Conservation (phyloP, 179 eudicot species). For the Pouteria campechiana region DNA sequence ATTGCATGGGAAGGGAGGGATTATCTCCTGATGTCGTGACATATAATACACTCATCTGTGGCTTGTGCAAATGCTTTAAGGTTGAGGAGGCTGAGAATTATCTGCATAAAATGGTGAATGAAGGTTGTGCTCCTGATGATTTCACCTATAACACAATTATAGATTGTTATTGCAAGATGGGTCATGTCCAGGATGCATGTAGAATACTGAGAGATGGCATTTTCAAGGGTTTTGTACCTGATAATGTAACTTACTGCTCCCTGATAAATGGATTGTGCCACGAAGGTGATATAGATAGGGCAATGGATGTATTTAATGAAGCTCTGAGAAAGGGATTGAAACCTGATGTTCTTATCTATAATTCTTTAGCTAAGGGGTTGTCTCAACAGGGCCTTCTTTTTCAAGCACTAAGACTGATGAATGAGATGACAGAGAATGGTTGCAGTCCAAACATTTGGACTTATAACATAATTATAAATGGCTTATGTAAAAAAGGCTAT, state of each 20-base stretch:
- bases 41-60: slow-evolving; percentile 73
- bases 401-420: slow-evolving; percentile 57
- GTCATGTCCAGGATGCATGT: slow-evolving; percentile 57
- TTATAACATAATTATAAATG: slow-evolving; percentile 65
- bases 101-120: slow-evolving; percentile 68
- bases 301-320: slow-evolving; percentile 42
- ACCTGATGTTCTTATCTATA: slow-evolving; percentile 46
- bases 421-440: slow-evolving; percentile 60
- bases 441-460: slow-evolving; percentile 70
- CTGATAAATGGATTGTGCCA: slow-evolving; percentile 59
- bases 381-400: slow-evolving; percentile 51
- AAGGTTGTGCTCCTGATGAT: slow-evolving; percentile 75
- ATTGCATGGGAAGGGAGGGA: slow-evolving; percentile 32
- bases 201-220: slow-evolving; percentile 51
- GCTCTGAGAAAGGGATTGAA: slow-evolving; percentile 48
- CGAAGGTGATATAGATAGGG: slow-evolving; percentile 69
- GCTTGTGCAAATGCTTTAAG: slow-evolving; percentile 51
- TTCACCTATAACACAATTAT: slow-evolving; percentile 73
- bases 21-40: slow-evolving; percentile 71
- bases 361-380: slow-evolving; percentile 74
- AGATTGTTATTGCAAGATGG: slow-evolving; percentile 66
- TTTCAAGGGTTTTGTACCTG: slow-evolving; percentile 68
- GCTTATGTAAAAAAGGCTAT: slow-evolving; percentile 83
- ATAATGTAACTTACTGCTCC: slow-evolving; percentile 70
- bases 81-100: slow-evolving; percentile 63